Evolutionary conservation across 106 monocot genomes (phyloP).

Genomic region (Dioscorea alata): DNA sequence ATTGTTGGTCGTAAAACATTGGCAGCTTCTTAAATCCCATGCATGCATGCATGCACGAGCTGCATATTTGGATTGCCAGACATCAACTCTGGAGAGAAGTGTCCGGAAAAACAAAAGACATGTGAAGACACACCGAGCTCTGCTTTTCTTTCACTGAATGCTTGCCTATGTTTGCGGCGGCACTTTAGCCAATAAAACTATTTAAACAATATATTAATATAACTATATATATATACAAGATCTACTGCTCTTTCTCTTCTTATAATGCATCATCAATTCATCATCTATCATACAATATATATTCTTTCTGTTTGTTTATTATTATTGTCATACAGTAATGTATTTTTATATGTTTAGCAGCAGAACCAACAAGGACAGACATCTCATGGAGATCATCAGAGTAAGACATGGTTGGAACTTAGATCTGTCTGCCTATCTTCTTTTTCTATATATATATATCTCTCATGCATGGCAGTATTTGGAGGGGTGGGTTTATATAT

Average conservation of each 20-base stretch:
- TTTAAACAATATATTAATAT: no score
- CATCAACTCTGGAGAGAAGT: not conserved
- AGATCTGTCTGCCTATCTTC: not conserved
- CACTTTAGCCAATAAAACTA: slow-evolving; percentile 8
- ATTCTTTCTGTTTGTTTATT: not conserved
- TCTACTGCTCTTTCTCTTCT: not conserved
- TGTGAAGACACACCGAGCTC: not conserved
- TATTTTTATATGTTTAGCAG: not conserved
- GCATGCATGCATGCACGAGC: no score
- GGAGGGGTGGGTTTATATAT: no score
- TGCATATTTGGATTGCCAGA: no score
- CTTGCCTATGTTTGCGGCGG: slow-evolving; percentile 10
- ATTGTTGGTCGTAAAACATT: no score
- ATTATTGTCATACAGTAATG: not conserved
- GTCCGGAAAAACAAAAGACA: not conserved
- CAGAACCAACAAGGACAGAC: not conserved
- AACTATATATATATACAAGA: not conserved
- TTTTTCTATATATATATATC: not conserved
- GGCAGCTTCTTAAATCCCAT: no score
- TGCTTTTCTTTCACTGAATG: not conserved
- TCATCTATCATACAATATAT: not conserved
- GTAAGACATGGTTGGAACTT: not conserved
- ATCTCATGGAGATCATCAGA: not conserved
- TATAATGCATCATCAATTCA: no score
- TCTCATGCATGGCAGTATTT: no score